Evolutionary conservation across 495 filamentous ascomycete species (phyloP).

Genomic region (Rhizodiscina lignyota): DNA sequence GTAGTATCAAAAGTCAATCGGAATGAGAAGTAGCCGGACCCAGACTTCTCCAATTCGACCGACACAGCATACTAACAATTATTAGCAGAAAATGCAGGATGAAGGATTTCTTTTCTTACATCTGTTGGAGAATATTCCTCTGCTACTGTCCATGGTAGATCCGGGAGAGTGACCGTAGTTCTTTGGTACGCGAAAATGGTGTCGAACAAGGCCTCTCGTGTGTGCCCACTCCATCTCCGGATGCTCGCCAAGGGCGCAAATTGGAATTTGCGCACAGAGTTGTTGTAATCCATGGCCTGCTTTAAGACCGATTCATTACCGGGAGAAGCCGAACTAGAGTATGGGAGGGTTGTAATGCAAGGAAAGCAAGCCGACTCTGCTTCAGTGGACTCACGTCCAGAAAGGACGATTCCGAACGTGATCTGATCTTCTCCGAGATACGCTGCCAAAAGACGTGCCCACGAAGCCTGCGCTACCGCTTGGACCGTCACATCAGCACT

Average conservation of each 20-base stretch:
- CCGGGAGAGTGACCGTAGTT: conserved; percentile 6
- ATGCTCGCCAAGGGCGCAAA: conserved; percentile 50
- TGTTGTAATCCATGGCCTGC: conserved; percentile 43
- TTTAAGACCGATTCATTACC: conserved; percentile 37
- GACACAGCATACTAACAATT: conserved; percentile 45
- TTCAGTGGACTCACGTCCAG: conserved; percentile 40
- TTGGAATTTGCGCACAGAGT: conserved; percentile 44
- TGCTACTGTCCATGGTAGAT: background rate
- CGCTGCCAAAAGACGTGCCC: conserved; percentile 49
- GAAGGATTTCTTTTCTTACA: too few species aligned
- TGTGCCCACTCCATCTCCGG: conserved; percentile 44
- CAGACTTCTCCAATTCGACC: conserved; percentile 46
- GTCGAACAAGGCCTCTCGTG: conserved; percentile 50
- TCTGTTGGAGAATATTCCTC: too few species aligned
- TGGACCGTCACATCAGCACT: conserved; percentile 47
- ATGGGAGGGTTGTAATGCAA: conserved; percentile 57
- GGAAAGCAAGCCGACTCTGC: conserved; percentile 45
- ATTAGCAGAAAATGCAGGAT: conserved; percentile 8
- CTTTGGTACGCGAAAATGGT: conserved; percentile 71
- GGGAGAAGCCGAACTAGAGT: conserved; percentile 30
- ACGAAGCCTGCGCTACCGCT: conserved; percentile 54
- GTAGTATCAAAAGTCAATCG: conserved; percentile 44
- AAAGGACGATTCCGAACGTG: conserved; percentile 55
- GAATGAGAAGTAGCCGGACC: conserved; percentile 29
- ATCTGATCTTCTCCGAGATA: conserved; percentile 55